Percentiles rank a stretch among this genome's conserved stretches.
These are phyloP conservation scores for Auriscalpium vulgare DNA, from an alignment of 768 basidiomycete genomes.

Conservation along the genomic window DNA sequence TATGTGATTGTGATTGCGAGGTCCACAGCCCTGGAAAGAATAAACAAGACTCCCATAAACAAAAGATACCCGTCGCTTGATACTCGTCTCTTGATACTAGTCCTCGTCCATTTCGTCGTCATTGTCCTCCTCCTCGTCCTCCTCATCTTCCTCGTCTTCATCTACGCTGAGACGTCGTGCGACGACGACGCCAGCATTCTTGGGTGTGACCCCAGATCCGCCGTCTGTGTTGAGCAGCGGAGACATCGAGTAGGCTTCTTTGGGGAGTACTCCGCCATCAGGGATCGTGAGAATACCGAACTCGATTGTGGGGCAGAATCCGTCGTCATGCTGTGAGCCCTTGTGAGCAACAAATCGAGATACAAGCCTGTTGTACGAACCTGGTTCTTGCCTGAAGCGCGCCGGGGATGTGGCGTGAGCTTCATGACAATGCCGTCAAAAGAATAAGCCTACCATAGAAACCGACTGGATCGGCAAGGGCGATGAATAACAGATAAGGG, in stretches of 20 bases:
- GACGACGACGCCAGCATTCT: not conserved
- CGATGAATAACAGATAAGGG: not conserved
- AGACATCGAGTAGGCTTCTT: not conserved
- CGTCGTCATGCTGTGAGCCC: not conserved
- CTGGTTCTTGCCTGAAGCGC: not conserved
- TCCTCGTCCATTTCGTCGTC: not conserved
- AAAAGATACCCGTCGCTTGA: too few relatives aligned
- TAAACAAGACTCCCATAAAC: too few relatives aligned
- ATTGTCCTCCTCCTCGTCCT: not conserved
- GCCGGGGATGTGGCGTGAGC: not conserved
- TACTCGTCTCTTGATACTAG: not conserved
- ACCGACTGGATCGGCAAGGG: not conserved
- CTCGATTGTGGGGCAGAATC: not conserved
- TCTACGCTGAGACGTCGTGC: not conserved
- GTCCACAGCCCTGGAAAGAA: too few relatives aligned
- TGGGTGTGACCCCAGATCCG: not conserved
- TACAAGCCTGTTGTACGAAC: not conserved
- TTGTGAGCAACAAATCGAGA: too few relatives aligned
- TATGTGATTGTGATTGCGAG: too few relatives aligned
- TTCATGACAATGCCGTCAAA: not conserved
- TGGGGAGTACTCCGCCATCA: not conserved
- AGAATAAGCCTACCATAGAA: not conserved
- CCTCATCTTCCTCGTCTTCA: not conserved
- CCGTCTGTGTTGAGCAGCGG: not conserved
- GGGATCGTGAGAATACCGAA: not conserved